Conservation (phyloP, 129 eudicot genomes). For the Erigeron canadensis region DNA sequence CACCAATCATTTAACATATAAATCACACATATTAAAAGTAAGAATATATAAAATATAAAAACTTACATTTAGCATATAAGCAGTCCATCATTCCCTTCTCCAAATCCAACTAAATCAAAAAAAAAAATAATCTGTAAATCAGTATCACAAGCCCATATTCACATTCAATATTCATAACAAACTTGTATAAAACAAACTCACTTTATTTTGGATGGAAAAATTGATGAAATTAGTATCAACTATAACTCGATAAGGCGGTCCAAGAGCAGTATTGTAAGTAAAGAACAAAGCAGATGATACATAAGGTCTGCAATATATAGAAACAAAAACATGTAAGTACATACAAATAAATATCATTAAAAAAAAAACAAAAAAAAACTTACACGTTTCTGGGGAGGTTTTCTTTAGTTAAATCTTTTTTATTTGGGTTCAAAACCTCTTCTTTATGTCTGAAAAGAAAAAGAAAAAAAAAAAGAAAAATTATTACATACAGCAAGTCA, state of each 20-base stretch:
- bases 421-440: slow-evolving; percentile 83
- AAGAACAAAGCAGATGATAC: slow-evolving; percentile 91
- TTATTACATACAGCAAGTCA: too few relatives aligned
- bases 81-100: slow-evolving; percentile 99
- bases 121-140: neutral
- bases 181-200: slow-evolving; percentile 34
- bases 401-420: slow-evolving; percentile 61
- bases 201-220: slow-evolving; percentile 96
- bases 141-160: neutral
- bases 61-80: slow-evolving; percentile 97
- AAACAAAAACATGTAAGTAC: neutral
- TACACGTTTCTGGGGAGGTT: slow-evolving; percentile 98
- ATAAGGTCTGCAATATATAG: slow-evolving; percentile 61
- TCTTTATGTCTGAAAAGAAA: slow-evolving; percentile 62
- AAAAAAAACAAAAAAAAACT: slow-evolving; percentile 22
- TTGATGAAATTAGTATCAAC: slow-evolving; percentile 98
- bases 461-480: slow-evolving; percentile 10
- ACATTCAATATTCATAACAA: neutral
- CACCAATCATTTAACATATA: neutral
- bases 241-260: slow-evolving; percentile 91
- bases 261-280: slow-evolving; percentile 79
- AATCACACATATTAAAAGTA: neutral
- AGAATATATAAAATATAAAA: neutral
- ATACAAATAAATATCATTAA: neutral
- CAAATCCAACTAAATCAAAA: slow-evolving; percentile 76